Base-by-base conservation (phyloP, 2,329 filamentous ascomycete species). In the Paecilomyces dactylethromorphus region DNA sequence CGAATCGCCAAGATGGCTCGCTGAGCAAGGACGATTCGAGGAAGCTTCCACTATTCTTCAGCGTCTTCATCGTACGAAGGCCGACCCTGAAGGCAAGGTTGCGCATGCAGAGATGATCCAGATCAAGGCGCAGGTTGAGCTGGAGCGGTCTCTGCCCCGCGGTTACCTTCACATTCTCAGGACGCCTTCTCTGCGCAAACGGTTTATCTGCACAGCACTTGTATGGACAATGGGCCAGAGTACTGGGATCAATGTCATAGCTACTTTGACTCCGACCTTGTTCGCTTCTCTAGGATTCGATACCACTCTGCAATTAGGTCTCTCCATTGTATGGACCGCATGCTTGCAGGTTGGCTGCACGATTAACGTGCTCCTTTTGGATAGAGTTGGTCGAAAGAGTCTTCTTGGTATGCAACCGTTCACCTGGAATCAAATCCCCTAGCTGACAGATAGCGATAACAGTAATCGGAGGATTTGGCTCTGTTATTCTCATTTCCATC, bases 241-340 rank as follows among this genome's bases (percentile, higher is more conserved):
- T 4, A 71, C 71, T 24, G 69, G 66, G 7, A 69, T 71, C 39
- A 64, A 64, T 32, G 66, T 67, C 18, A 69, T 72, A 31, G 70
- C 68, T 3, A 73, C 67, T 49, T 57, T 71, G 7, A 66, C 66
- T 18, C 69, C 70, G 1, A 62, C 64, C 13, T 62, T 73, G 15
- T 69, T 71, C 59, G 69, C 63, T 33, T 60, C 60, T n/a, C 66
- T 73, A n/a, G 69, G 69, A 3, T 71, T 68, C 51, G 66, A 57
- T 32, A 64, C 59, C 3, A 62, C 63, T 6, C 60, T 67, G 57
- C 69, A 72, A 56, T 64, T 72, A 5, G 65, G 66, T 7, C 60
- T 71, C 11, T 62, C 63, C n/a, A 65, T 66, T 32, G 66, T 64
- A 10, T 71, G 68, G 68, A 65, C 64, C 10, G 63, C 65, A 22